These are phyloP conservation scores for Gamarada debralockiae DNA, from an alignment of 495 filamentous ascomycete species.

Conservation along the genomic window DNA sequence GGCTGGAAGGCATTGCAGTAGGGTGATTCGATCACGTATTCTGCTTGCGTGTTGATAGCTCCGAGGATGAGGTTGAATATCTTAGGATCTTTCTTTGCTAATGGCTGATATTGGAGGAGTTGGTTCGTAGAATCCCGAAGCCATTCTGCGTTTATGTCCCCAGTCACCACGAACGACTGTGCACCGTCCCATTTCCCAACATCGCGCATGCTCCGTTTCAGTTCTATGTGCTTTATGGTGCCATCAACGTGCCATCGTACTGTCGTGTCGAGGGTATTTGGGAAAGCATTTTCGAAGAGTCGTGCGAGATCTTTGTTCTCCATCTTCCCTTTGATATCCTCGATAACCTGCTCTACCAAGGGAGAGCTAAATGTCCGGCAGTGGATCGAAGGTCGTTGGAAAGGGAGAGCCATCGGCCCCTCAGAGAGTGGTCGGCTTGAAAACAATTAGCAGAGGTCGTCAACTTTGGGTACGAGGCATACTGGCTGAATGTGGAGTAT, in stretches of 20 bases:
- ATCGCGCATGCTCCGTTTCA: constrained; percentile 36
- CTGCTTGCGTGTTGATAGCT: constrained; percentile 93
- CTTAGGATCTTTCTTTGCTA: constrained; percentile 73
- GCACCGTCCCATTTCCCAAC: constrained; percentile 70
- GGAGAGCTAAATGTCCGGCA: constrained; percentile 89
- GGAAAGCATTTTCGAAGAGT: constrained; percentile 95
- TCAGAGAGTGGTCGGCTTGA: constrained; percentile 69
- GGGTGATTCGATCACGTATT: constrained; percentile 89
- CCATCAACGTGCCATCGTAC: constrained; percentile 64
- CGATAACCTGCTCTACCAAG: constrained; percentile 82
- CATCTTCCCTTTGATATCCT: constrained; percentile 73
- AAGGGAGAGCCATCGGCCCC: constrained; percentile 79
- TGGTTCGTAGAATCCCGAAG: constrained; percentile 97
- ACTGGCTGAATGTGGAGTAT: constrained; percentile 44
- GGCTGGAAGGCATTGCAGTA: constrained; percentile 99
- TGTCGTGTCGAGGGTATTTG: constrained; percentile 39
- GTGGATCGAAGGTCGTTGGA: constrained; percentile 71
- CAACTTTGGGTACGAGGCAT: constrained; percentile 14
- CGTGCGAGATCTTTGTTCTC: constrained; percentile 85
- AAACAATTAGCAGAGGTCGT: constrained; percentile 10
- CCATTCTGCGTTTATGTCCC: constrained; percentile 99
- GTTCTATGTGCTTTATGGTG: constrained; percentile 33
- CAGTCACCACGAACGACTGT: constrained; percentile 95
- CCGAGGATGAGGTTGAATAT: constrained; percentile 81
- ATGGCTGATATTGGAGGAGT: constrained; percentile 77